Evolutionary conservation across 225 moss, liverwort and hornwort species (phyloP), one percentile per base, ranked within the genome.

Genomic region (Polytrichum commune): DNA sequence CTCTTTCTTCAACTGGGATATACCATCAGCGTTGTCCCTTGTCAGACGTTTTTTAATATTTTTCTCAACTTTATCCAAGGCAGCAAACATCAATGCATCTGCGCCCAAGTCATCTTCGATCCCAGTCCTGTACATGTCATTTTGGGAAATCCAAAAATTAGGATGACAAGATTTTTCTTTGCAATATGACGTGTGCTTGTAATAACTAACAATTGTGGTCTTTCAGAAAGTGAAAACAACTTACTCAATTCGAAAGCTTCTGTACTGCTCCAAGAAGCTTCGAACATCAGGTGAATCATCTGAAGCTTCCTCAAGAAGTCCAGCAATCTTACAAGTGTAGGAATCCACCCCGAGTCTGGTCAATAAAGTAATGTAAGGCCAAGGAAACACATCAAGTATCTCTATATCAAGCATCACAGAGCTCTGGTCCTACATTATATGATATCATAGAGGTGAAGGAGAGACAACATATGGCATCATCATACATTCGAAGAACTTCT

Each of bases 81-180:
- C 91, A 74, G 85, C 70, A 23, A 93, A 23, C 78, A 90, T 90
- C 85, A 88, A 74, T 55, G 81, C 82, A 54, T 95, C 95, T 30
- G 91, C 93, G 69, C 85, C 90, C 69, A 91, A 76, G 60, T 91
- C 91, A 84, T 96, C 95, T 70, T 86, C 77, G 69, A 91, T 91
- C 55, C 93, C 91, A 70, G 65, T 69, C 79, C 90, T 92, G 64
- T 2, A 33, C 23, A 58, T 4, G 30, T 72, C 46, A 28, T 62
- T 62, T 32, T 30, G 25, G 13, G 10, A 18, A 33, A 20, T 19
- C 35, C 26, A 35, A 7, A 64, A 29, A 19, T 38, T 6, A 22
- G 38, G 46, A 46, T 16, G 23, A 32, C 16, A 18, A 63, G 33
- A 27, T 29, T 24, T 6, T 38, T 8, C 62, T 60, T 23, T 4